Conservation (phyloP, 192 early-diverging fungal species). For the Coemansia sp. region DNA sequence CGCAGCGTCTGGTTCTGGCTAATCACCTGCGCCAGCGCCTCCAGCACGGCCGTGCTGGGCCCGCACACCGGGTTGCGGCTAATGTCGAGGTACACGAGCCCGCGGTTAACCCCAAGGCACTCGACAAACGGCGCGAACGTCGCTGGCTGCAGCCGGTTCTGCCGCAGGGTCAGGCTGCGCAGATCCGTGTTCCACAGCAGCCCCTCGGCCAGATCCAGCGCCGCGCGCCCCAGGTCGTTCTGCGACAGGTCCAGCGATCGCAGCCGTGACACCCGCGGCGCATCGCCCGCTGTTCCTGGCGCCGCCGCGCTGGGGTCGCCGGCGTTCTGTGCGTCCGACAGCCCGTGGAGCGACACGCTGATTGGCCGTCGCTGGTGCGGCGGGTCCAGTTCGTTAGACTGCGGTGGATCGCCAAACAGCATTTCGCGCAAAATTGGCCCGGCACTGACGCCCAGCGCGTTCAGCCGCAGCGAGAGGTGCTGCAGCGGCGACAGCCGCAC, state of each 20-base stretch:
- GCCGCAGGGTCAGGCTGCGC: constrained; percentile 42
- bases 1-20: constrained; percentile 59
- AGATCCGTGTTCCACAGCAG: constrained; percentile 49
- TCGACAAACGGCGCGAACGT: constrained; percentile 46
- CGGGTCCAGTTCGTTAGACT: constrained; percentile 10
- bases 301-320: constrained; percentile 11
- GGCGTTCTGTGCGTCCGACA: constrained; percentile 40
- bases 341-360: constrained; percentile 45
- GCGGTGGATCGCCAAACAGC: constrained; percentile 49
- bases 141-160: constrained; percentile 53
- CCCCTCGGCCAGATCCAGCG: constrained; percentile 45
- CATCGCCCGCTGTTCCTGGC: constrained; percentile 6
- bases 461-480: constrained; percentile 45
- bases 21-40: constrained; percentile 49
- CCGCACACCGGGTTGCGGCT: constrained; percentile 55
- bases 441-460: constrained; percentile 34
- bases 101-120: constrained; percentile 51
- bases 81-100: constrained; percentile 53
- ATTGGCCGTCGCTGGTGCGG: constrained; percentile 27
- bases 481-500: constrained; percentile 47
- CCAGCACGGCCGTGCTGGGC: constrained; percentile 26
- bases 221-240: constrained; percentile 45
- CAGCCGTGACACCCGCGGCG: constrained; percentile 43
- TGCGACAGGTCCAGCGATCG: constrained; percentile 49
- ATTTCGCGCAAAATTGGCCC: constrained; percentile 49